Base-by-base conservation (phyloP, 345 rosid species). In the Salix koriyanagi region DNA sequence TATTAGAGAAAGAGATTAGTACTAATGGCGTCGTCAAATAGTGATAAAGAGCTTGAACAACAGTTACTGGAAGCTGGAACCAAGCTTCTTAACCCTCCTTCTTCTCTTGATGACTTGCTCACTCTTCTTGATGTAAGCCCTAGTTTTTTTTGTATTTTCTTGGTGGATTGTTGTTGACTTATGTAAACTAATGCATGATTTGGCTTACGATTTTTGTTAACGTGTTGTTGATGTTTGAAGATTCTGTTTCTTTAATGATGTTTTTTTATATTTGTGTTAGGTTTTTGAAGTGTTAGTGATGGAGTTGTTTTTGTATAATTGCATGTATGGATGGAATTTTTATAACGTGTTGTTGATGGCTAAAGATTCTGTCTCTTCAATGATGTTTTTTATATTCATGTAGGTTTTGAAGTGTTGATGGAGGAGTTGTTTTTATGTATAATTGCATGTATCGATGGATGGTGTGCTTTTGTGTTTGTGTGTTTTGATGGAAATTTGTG, bases 81-180 rank as follows among this genome's bases (percentile, higher is more conserved):
- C 23, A 87, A 74, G 87, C 94, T 96, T 46, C n/a, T 85, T 30
- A 83, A 86, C 72, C 92, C 94, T n/a, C 90, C 97, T 69, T 73
- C 91, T 44, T 81, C 92, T 4, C 84, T 87, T 32, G 94, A 91
- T 13, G 92, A 88, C 62, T 95, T 96, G 76, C 93, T 96, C 79
- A 74, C 87, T 77, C 90, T 94, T 73, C 97, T 96, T 10, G 94
- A 96, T 50, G 99, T 91, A 77, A 87, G 92, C 66, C 61, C 69
- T 41, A 56, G 50, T 58, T 46, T 1, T 1, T 10, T 9, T 37
- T 19, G 41, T 28, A 10, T 6, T 23, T 4, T 39, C 21, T 34
- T 16, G 14, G 3, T 12, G 10, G 3, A n/a, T 75, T 32, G n/a
- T 46, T 23, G 3, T 1, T 41, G 48, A 7, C 8, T 21, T 21